Conservation (phyloP, 2,329 filamentous ascomycete species). For the Cercospora sp. region DNA sequence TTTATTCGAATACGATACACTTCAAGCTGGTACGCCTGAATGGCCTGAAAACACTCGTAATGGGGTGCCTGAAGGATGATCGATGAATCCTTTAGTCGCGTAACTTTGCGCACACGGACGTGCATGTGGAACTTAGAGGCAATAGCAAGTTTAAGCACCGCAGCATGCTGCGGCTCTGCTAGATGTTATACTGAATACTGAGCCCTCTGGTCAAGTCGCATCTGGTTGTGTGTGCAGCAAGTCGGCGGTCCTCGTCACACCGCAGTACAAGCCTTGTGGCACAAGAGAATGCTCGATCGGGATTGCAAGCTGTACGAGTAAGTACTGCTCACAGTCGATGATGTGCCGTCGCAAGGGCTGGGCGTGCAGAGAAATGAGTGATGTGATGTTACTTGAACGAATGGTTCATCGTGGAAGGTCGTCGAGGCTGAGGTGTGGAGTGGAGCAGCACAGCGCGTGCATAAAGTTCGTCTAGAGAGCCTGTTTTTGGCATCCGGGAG, state of each 20-base stretch:
- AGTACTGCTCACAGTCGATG: neutral
- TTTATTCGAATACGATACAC: too few species aligned
- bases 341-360: neutral
- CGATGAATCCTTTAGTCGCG: too few species aligned
- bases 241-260: neutral
- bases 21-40: too few species aligned
- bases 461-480: neutral
- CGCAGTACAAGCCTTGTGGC: neutral
- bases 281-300: neutral
- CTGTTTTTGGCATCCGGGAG: neutral
- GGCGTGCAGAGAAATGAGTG: neutral
- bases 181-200: too few species aligned
- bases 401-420: neutral
- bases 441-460: neutral
- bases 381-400: neutral
- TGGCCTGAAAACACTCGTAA: too few species aligned
- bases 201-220: too few species aligned
- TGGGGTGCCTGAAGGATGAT: too few species aligned
- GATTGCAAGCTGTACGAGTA: neutral
- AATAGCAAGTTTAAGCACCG: too few species aligned
- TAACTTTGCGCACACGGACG: too few species aligned
- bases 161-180: too few species aligned
- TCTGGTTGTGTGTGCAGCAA: too few species aligned
- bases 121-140: too few species aligned
- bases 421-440: neutral